Evolutionary conservation across 148 eudicot genomes (phyloP).

Genomic region (Talinum fruticosum): DNA sequence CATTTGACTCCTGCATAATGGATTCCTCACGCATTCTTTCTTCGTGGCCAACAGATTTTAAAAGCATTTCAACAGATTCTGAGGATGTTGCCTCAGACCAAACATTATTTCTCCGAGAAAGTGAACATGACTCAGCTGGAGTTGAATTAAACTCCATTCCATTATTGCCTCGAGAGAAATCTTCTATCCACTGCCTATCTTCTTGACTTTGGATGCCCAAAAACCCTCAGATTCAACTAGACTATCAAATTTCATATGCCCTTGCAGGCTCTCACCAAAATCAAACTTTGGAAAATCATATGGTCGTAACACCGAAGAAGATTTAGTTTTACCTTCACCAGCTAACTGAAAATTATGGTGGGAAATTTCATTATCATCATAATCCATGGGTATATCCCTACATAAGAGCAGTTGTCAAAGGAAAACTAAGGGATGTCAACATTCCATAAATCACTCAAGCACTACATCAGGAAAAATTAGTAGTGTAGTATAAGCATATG

Average conservation of each 20-base stretch:
- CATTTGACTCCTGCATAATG: slow-evolving; percentile 43
- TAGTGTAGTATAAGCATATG: not conserved
- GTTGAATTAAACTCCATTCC: slow-evolving; percentile 78
- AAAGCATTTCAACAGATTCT: slow-evolving; percentile 93
- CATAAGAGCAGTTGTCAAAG: slow-evolving; percentile 11
- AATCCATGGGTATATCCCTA: slow-evolving; percentile 86
- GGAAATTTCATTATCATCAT: slow-evolving; percentile 84
- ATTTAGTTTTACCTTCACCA: slow-evolving; percentile 74
- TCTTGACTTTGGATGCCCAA: slow-evolving; percentile 90
- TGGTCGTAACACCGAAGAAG: slow-evolving; percentile 64
- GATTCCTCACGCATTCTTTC: slow-evolving; percentile 52
- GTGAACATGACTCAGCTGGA: slow-evolving; percentile 77
- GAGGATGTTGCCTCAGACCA: slow-evolving; percentile 99
- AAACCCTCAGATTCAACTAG: slow-evolving; percentile 91
- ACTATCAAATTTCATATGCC: slow-evolving; percentile 83
- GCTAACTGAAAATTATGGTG: slow-evolving; percentile 75
- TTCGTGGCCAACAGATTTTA: slow-evolving; percentile 94
- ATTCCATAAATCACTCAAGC: not conserved
- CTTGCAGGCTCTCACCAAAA: slow-evolving; percentile 81
- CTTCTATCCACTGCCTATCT: slow-evolving; percentile 94
- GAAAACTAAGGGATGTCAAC: slow-evolving; percentile 8
- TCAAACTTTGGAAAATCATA: slow-evolving; percentile 93
- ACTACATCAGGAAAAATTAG: not conserved
- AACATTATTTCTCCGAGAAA: slow-evolving; percentile 71
- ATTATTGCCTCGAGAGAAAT: slow-evolving; percentile 69